Evolutionary conservation across 2,329 filamentous ascomycete genomes (phyloP), one percentile per base, ranked within the genome.

Genomic region (Fonsecaea multimorphosa): DNA sequence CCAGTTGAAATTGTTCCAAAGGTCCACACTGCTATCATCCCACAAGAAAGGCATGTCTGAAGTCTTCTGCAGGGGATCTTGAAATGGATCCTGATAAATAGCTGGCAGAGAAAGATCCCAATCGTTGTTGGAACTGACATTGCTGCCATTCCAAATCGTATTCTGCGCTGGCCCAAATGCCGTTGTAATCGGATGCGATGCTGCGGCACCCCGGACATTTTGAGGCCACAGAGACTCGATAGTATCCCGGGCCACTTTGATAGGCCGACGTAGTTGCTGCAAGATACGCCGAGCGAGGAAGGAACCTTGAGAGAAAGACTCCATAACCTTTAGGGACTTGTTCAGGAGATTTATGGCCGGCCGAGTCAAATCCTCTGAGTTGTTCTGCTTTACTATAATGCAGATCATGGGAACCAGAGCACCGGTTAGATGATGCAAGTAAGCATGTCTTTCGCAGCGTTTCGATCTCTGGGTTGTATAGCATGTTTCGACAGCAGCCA

Each of bases 351-450:
- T 56, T 14, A 56, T 56, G 3, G 53, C 53, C 12, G 53, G 31
- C 29, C 24, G 8, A 11, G 53, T 56, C 53, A 56, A 24, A 36
- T 32, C 53, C 2, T 56, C 53, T 11, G 53, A 12, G 32, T 56
- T 56, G 12, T 56, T 56, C 27, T 56, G 53, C 27, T 32, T 56
- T 2, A 56, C 53, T 27, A 56, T 58, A 32, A 58, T 40, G 55
- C 55, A 58, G 16, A 58, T 58, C 55, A 44, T 40, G 3, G 32
- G 32, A 7, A 58, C 32, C 32, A 58, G 22, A 6, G 55, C 55
- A 14, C 34, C 36, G 12, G 34, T 40, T 8, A 58, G 14, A 40
- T 58, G 55, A 16, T 40, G 32, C 2, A 58, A 16, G 44, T 58
- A 58, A 9, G 55, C 34, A 22, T 58, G 34, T 11, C 55, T 14